These are phyloP conservation scores for Yarrowia galli DNA, from an alignment of 1,139 yeast species.

Conservation along the genomic window DNA sequence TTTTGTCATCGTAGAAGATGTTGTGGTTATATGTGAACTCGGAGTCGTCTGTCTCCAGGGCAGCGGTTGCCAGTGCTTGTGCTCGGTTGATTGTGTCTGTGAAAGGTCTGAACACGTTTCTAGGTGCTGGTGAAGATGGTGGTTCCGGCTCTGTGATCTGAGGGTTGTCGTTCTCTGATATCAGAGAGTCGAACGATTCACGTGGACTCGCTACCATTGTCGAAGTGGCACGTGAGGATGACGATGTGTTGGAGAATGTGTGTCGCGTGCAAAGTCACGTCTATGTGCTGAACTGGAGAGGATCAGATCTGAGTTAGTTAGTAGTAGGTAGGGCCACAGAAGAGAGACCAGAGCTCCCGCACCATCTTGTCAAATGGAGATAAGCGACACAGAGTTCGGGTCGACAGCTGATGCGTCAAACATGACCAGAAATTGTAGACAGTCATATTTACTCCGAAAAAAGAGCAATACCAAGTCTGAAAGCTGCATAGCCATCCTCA, in stretches of 20 bases:
- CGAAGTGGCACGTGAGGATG: too few species aligned
- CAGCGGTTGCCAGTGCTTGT: not conserved
- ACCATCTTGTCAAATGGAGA: too few species aligned
- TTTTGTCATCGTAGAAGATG: constrained; percentile 48
- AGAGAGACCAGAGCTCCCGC: too few species aligned
- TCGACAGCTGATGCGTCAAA: too few species aligned
- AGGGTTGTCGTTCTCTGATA: not conserved
- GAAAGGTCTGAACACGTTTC: constrained; percentile 18
- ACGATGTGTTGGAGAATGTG: not conserved
- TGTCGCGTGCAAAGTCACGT: too few species aligned
- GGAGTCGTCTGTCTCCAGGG: not conserved
- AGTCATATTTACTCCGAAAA: too few species aligned
- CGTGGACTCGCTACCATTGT: not conserved
- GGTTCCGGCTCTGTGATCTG: constrained; percentile 10
- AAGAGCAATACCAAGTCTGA: too few species aligned
- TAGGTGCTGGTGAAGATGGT: not conserved
- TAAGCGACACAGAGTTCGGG: too few species aligned
- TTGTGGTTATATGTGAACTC: constrained; percentile 32
- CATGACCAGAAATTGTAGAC: too few species aligned
- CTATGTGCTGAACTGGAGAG: too few species aligned
- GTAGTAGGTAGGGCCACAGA: too few species aligned
- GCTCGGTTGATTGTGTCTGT: constrained; percentile 33
- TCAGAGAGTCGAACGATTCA: constrained; percentile 8
- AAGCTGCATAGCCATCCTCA: too few species aligned
- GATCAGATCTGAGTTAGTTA: not conserved